Evolutionary conservation across 164 flowering plant species (phyloP).

Genomic region (Sextonia rubra): DNA sequence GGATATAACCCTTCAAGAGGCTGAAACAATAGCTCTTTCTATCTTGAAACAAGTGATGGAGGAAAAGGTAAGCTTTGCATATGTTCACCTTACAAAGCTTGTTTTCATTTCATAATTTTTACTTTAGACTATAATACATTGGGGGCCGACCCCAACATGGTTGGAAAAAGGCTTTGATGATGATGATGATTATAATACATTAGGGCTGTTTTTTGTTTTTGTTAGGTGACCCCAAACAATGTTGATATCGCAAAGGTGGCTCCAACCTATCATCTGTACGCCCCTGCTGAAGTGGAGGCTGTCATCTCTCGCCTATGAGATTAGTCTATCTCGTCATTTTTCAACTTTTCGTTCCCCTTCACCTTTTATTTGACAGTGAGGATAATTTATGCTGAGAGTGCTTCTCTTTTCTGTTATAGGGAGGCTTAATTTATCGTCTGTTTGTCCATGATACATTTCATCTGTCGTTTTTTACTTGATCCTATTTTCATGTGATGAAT

Average conservation of each 20-base stretch:
- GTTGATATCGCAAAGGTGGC: conserved; percentile 96
- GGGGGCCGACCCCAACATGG: no score
- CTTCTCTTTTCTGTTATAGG: no score
- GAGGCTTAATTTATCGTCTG: no score
- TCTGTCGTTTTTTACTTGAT: no score
- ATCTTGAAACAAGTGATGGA: conserved; percentile 99
- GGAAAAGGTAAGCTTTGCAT: conserved; percentile 54
- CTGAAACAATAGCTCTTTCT: conserved; percentile 89
- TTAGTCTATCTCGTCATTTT: not conserved
- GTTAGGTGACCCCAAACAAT: conserved; percentile 90
- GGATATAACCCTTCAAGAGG: conserved; percentile 85
- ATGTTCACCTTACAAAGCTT: not conserved
- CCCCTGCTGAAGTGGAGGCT: conserved; percentile 90
- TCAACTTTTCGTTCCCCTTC: not conserved
- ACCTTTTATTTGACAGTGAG: not conserved
- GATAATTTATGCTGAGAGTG: no score
- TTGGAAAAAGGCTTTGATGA: no score
- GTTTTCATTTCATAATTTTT: not conserved
- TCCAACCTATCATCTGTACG: conserved; percentile 79
- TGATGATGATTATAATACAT: no score
- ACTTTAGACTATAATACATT: not conserved
- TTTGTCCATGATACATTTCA: no score
- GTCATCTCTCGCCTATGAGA: conserved; percentile 77
- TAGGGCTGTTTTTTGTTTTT: not conserved
- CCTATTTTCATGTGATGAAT: no score